Conservation (phyloP, 1,139 yeast species). For the Geotrichum reessii region DNA sequence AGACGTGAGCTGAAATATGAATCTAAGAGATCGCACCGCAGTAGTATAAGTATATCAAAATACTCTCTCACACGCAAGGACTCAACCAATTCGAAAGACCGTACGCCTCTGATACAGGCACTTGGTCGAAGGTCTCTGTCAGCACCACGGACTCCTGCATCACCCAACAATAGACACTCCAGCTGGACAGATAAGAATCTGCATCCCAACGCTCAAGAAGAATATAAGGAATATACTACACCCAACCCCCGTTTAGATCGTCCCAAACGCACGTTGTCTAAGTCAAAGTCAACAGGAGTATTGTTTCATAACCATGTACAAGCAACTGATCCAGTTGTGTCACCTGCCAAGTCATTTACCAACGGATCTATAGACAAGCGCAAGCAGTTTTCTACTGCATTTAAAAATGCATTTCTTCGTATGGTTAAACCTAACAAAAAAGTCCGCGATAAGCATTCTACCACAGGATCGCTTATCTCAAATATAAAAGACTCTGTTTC, state of each 20-base stretch:
- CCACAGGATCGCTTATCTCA: slow-evolving; percentile 1
- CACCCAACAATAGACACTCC: background rate
- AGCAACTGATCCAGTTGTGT: background rate
- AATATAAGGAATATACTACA: background rate
- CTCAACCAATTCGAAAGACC: slow-evolving; percentile 41
- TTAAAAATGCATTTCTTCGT: slow-evolving; percentile 14
- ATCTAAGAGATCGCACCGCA: slow-evolving; percentile 26
- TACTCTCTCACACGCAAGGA: slow-evolving; percentile 32
- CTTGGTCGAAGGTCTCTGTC: slow-evolving; percentile 28
- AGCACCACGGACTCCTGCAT: slow-evolving; percentile 18
- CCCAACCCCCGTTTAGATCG: background rate
- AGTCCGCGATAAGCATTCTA: background rate
- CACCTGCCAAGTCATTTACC: slow-evolving; percentile 3
- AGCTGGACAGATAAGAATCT: background rate
- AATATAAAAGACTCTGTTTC: background rate
- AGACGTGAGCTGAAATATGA: slow-evolving; percentile 54
- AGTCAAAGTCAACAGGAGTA: slow-evolving; percentile 5
- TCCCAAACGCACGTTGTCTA: background rate
- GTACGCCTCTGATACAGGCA: slow-evolving; percentile 23
- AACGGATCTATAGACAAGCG: slow-evolving; percentile 5
- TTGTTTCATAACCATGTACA: background rate
- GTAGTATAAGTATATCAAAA: slow-evolving; percentile 24
- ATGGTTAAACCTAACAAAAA: slow-evolving; percentile 7
- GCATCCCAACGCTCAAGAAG: background rate
- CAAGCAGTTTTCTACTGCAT: slow-evolving; percentile 6